Percentiles rank a stretch among this genome's conserved stretches.
phyloP scores from a whole-genome alignment of 345 rosid species.

The Citrus reticulata region DNA sequence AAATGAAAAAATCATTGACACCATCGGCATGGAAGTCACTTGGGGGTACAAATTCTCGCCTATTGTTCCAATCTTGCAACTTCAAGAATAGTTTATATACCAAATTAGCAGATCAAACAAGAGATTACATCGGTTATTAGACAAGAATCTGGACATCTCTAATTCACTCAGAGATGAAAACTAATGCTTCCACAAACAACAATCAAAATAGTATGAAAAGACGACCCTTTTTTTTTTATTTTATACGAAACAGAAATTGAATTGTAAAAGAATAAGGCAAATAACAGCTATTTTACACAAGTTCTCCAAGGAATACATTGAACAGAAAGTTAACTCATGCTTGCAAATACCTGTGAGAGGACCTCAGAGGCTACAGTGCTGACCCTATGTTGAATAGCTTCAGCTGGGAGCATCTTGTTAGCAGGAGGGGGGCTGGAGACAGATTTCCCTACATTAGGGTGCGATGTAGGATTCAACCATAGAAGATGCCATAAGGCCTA shows the following conservation, averaged over 20 bases:
- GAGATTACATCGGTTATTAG: not conserved
- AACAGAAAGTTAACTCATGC: constrained; percentile 3
- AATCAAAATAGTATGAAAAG: not conserved
- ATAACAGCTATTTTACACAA: not conserved
- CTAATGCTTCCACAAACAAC: not conserved
- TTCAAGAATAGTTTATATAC: constrained; percentile 26
- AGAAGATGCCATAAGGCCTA: constrained; percentile 97
- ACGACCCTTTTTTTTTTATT: no score
- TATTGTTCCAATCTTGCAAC: constrained; percentile 98
- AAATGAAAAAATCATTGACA: constrained; percentile 79
- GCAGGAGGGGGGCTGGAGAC: constrained; percentile 29
- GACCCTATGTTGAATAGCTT: constrained; percentile 65
- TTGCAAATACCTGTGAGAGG: constrained; percentile 77
- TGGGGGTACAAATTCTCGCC: constrained; percentile 71
- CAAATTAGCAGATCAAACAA: constrained; percentile 15
- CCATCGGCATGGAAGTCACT: constrained; percentile 92
- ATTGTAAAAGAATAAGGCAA: not conserved
- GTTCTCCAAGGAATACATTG: not conserved
- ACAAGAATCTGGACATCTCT: not conserved
- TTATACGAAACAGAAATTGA: not conserved
- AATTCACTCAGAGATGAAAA: not conserved
- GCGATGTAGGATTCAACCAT: constrained; percentile 69
- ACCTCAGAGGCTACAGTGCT: constrained; percentile 76
- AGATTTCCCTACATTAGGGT: constrained; percentile 46
- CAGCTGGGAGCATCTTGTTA: constrained; percentile 52